Percentiles rank a stretch among this genome's conserved stretches.
Conservation (phyloP, 1,284 basidiomycete genomes). For the Exobasidium cylindrosporum region DNA sequence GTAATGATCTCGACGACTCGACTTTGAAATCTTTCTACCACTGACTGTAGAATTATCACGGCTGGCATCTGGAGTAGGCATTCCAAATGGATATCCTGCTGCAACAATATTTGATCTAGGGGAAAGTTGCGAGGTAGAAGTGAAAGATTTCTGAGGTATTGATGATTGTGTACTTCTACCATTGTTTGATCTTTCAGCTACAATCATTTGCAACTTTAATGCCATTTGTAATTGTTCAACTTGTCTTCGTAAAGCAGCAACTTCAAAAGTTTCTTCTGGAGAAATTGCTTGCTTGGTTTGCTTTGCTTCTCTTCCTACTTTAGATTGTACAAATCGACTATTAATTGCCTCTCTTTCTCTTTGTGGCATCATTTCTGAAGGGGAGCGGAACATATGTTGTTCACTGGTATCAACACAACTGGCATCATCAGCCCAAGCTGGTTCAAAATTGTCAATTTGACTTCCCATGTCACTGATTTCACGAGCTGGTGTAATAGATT, state of each 20-base stretch:
- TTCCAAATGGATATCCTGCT: neutral
- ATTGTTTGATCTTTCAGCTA: neutral
- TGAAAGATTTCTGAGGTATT: neutral
- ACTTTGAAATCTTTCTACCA: neutral
- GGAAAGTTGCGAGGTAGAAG: neutral
- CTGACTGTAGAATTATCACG: neutral
- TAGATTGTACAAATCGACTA: too few species aligned
- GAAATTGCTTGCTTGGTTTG: neutral
- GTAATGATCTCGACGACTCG: neutral
- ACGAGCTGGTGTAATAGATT: too few species aligned
- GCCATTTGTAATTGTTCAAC: constrained; percentile 14
- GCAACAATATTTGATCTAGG: neutral
- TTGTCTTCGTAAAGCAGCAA: constrained; percentile 11
- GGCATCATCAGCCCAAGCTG: neutral
- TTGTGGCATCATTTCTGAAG: too few species aligned
- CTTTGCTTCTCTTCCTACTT: too few species aligned
- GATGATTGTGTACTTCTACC: neutral
- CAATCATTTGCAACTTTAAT: constrained; percentile 4
- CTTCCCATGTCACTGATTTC: too few species aligned
- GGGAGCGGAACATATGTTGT: too few species aligned
- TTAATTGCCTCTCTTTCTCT: too few species aligned
- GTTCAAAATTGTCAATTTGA: neutral
- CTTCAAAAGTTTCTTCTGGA: constrained; percentile 4
- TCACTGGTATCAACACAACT: neutral
- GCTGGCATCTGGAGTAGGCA: neutral